A percentile compares a stretch with the other conserved stretches of the same genome.
These are phyloP conservation scores for Mycena indigotica DNA, from an alignment of 768 basidiomycete genomes.

Conservation along the genomic window DNA sequence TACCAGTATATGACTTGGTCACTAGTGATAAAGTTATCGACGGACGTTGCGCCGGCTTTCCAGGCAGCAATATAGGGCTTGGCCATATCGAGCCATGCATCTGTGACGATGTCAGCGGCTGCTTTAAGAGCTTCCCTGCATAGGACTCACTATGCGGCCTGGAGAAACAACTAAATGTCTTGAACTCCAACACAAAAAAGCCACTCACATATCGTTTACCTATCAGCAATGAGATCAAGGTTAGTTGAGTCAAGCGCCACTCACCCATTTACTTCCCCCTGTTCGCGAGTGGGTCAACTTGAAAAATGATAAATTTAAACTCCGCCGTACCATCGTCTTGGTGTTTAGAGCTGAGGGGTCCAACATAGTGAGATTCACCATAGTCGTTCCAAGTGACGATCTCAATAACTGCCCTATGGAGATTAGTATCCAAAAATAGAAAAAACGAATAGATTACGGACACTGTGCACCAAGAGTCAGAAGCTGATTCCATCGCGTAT, in stretches of 20 bases:
- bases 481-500: constrained; percentile 17
- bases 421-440: too few species aligned
- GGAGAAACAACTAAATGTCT: background rate
- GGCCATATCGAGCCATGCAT: constrained; percentile 46
- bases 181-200: background rate
- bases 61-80: constrained; percentile 48
- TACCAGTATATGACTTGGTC: constrained; percentile 25
- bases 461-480: constrained; percentile 8
- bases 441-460: too few species aligned
- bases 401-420: too few species aligned
- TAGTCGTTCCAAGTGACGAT: constrained; percentile 44
- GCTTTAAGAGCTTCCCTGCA: background rate
- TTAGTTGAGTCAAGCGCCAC: background rate
- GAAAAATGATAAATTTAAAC: too few species aligned
- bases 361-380: constrained; percentile 52
- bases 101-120: background rate
- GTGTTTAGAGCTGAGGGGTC: constrained; percentile 37
- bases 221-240: background rate
- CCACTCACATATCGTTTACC: constrained; percentile 22
- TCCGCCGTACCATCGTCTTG: constrained; percentile 24
- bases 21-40: constrained; percentile 17
- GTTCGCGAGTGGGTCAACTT: too few species aligned
- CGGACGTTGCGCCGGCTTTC: constrained; percentile 41
- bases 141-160: constrained; percentile 16
- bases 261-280: constrained; percentile 16